Evolutionary conservation across 1,284 basidiomycete genomes (phyloP).

Genomic region (Phlebopus sp.): DNA sequence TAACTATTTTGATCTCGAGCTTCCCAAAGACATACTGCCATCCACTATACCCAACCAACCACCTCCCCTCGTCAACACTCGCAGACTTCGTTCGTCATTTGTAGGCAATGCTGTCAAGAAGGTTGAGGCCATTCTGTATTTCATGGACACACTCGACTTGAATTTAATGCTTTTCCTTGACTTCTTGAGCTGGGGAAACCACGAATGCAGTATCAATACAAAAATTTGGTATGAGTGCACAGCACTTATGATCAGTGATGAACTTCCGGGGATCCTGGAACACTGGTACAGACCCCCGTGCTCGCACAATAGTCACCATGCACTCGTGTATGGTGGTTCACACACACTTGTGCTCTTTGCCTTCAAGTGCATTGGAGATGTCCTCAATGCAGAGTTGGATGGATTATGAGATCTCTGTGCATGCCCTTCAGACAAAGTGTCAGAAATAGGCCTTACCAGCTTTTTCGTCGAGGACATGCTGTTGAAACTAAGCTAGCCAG

Average conservation of each 20-base stretch:
- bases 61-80: no score
- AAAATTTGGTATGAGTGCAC: conserved; percentile 8
- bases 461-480: conserved; percentile 12
- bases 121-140: not conserved
- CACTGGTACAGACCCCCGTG: conserved; percentile 21
- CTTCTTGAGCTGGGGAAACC: conserved; percentile 2
- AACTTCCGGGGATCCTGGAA: conserved; percentile 19
- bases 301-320: not conserved
- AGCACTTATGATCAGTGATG: conserved; percentile 14
- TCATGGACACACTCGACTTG: not conserved
- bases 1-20: no score
- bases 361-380: conserved; percentile 7
- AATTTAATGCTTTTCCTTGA: conserved; percentile 4
- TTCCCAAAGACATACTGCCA: no score
- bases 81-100: no score
- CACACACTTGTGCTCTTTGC: conserved; percentile 12
- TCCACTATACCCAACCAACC: no score
- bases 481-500: conserved; percentile 8
- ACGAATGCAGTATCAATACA: not conserved
- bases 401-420: conserved; percentile 1
- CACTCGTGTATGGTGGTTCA: conserved; percentile 9
- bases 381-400: conserved; percentile 14
- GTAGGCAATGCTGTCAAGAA: not conserved
- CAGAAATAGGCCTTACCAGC: conserved; percentile 9
- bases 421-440: conserved; percentile 12